These are phyloP conservation scores for Colletotrichum trifolii DNA, from an alignment of 2,329 filamentous ascomycete species.

Conservation along the genomic window DNA sequence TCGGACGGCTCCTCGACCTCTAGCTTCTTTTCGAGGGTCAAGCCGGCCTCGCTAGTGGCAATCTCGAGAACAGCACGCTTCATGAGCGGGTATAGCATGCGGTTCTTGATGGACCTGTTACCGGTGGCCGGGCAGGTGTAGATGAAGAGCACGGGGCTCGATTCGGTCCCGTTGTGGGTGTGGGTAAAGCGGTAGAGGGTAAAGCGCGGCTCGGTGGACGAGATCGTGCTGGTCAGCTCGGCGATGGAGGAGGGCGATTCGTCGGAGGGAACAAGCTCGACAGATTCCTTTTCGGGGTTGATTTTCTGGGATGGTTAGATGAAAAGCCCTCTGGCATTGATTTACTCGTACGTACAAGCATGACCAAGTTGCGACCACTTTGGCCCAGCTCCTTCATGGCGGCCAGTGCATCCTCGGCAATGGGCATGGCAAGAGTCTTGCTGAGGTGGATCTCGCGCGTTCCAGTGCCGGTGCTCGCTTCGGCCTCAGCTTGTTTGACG, in stretches of 20 bases:
- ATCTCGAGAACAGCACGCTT: conserved; percentile 74
- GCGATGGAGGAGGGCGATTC: conserved; percentile 64
- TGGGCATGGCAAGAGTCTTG: conserved; percentile 66
- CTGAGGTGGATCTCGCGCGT: conserved; percentile 68
- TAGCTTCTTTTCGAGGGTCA: conserved; percentile 77
- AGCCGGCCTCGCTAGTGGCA: conserved; percentile 72
- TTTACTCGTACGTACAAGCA: conserved; percentile 62
- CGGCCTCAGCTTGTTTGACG: conserved; percentile 80
- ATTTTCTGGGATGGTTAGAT: conserved; percentile 66
- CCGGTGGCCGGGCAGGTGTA: conserved; percentile 81
- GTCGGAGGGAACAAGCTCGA: conserved; percentile 71
- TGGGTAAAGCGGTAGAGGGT: conserved; percentile 79
- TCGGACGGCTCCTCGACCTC: conserved; percentile 76
- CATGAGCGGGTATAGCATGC: conserved; percentile 85
- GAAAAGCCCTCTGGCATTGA: background rate
- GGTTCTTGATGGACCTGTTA: conserved; percentile 79
- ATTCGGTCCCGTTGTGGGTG: conserved; percentile 62
- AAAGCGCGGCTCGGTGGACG: conserved; percentile 77
- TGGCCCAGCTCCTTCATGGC: conserved; percentile 70
- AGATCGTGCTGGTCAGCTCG: conserved; percentile 70
- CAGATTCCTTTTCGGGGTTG: conserved; percentile 74
- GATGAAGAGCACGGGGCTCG: conserved; percentile 78
- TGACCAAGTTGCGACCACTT: conserved; percentile 65
- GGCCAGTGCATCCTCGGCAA: conserved; percentile 71
- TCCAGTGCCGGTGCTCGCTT: conserved; percentile 76